Evolutionary conservation across 1,284 basidiomycete genomes (phyloP).

Genomic region (Tranzscheliella williamsii): DNA sequence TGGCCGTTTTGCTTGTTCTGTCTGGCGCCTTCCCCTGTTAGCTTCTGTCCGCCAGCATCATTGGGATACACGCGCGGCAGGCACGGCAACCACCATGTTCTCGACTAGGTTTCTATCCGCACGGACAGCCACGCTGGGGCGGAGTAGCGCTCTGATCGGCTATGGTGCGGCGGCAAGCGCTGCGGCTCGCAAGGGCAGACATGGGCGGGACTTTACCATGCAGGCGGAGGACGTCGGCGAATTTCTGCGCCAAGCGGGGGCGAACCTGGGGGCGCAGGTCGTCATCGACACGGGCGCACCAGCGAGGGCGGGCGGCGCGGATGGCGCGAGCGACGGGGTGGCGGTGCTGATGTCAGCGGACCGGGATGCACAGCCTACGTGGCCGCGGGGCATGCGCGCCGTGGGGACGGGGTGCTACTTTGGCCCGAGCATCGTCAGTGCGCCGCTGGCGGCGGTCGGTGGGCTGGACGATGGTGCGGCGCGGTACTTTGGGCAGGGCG

Average conservation of each 20-base stretch:
- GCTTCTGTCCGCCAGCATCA: no score
- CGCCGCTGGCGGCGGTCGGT: conserved; percentile 5
- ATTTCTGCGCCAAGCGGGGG: conserved; percentile 16
- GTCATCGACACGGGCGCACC: conserved; percentile 1
- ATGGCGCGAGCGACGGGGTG: conserved; percentile 8
- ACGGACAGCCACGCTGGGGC: no score
- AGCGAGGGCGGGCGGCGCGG: not conserved
- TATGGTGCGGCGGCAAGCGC: no score
- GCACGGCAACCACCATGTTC: no score
- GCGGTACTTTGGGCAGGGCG: conserved; percentile 31
- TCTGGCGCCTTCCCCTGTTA: no score
- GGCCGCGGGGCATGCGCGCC: conserved; percentile 2
- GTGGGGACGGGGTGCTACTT: conserved; percentile 8
- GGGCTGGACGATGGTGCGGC: conserved; percentile 1
- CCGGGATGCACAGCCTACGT: conserved; percentile 17
- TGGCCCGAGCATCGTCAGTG: conserved; percentile 32
- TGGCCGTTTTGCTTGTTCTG: no score
- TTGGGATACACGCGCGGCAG: no score
- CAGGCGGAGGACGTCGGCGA: conserved; percentile 21
- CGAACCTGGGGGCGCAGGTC: conserved; percentile 1
- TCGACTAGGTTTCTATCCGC: no score
- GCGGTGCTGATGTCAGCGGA: conserved; percentile 40
- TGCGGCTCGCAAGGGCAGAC: no score
- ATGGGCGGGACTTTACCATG: conserved; percentile 30
- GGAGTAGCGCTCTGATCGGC: no score